A percentile compares a stretch with the other conserved stretches of the same genome.
Conservation (phyloP, 2,329 filamentous ascomycete species). For the Akanthomyces muscarius region DNA sequence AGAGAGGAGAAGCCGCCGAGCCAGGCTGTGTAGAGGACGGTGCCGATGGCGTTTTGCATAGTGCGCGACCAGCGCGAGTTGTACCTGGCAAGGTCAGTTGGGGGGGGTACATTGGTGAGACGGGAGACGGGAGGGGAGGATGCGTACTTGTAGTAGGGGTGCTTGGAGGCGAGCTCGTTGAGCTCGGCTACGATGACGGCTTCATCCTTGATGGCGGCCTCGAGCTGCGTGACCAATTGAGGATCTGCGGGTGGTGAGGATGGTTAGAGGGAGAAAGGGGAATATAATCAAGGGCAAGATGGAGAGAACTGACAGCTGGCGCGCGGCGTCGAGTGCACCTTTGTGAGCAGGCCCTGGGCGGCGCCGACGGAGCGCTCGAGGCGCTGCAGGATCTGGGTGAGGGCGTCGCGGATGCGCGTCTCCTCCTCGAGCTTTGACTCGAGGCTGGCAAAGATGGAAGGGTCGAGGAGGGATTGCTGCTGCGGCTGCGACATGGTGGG, state of each 20-base stretch:
- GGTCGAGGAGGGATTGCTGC: slow-evolving; percentile 52
- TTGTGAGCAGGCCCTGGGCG: slow-evolving; percentile 77
- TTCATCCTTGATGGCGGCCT: slow-evolving; percentile 68
- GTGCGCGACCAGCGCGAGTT: slow-evolving; percentile 82
- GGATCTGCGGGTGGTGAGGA: slow-evolving; percentile 47
- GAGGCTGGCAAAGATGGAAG: slow-evolving; percentile 79
- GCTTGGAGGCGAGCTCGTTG: slow-evolving; percentile 68
- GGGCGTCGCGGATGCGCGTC: slow-evolving; percentile 71
- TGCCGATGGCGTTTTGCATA: slow-evolving; percentile 71
- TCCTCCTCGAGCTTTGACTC: slow-evolving; percentile 91
- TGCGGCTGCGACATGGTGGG: slow-evolving; percentile 27
- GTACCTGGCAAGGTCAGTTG: slow-evolving; percentile 45
- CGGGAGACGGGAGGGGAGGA: neutral
- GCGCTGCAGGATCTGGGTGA: slow-evolving; percentile 74
- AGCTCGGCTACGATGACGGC: slow-evolving; percentile 68
- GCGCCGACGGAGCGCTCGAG: slow-evolving; percentile 80
- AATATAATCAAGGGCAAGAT: slow-evolving; percentile 7
- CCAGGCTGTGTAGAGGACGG: slow-evolving; percentile 62
- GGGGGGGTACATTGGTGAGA: neutral
- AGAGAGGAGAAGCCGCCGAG: slow-evolving; percentile 63
- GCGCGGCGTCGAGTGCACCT: slow-evolving; percentile 82
- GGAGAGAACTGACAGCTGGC: slow-evolving; percentile 42
- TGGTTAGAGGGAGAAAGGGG: neutral
- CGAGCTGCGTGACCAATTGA: slow-evolving; percentile 64
- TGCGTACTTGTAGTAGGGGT: slow-evolving; percentile 89